Evolutionary conservation across 768 basidiomycete genomes (phyloP), one percentile per base, ranked within the genome.

Genomic region (Asterophora parasitica): DNA sequence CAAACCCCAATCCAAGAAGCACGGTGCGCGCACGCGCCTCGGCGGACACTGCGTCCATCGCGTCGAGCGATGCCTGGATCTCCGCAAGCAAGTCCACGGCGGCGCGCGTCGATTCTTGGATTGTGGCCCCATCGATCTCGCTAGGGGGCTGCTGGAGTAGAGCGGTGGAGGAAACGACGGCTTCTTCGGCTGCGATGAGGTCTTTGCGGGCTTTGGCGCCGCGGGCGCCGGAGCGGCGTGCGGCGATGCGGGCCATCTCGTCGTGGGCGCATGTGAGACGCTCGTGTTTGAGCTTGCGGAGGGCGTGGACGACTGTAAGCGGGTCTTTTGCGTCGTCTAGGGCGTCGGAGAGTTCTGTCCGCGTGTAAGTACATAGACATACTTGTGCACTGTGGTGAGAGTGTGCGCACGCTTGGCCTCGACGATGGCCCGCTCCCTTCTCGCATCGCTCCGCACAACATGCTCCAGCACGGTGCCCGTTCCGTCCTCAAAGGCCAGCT

Each of bases 1-100:
- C 63, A 62, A 86, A 86, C 0, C 84, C 83, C 2, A 88, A 65
- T 1, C 85, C 83, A 16, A 63, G 55, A 9, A 86, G 68, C 44
- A 87, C 77, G 0, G 58, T 57, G 30, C 72, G 69, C 1, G 83
- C 83, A 3, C 71, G 63, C n/a, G 65, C 64, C 50, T 75, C 76
- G 23, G 73, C 70, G 3, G 63, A 69, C 9, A 68, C 67, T 0
- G 73, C 46, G 19, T 59, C 51, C 60, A 59, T 57, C 3, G 59
- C 48, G 10, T 63, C 66, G 9, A 67, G 59, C 13, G 52, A 54
- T 11, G 53, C 42, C 33, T 63, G 57, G 7, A 65, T 52, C 15
- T 67, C 64, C 1, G 58, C 37, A n/a, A 67, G 54, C 37, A 52
- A 55, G 27, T 61, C 62, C 7, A 61, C 58, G 7, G 62, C 63